These are phyloP conservation scores for Golovinomyces cichoracearum DNA, from an alignment of 2,329 filamentous ascomycete genomes.

Conservation along the genomic window DNA sequence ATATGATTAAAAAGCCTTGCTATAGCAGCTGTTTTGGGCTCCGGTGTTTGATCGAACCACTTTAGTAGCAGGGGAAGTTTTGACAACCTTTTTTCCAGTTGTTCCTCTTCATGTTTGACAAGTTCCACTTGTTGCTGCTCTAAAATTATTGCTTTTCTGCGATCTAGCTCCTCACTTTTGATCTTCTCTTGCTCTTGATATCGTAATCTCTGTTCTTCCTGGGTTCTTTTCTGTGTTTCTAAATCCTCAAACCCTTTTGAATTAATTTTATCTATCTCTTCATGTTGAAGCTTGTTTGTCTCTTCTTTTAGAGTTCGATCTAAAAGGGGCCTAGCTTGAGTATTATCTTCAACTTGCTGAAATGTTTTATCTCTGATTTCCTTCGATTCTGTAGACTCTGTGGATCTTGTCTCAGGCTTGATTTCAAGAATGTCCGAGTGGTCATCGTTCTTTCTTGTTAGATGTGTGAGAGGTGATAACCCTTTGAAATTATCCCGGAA, in stretches of 20 bases:
- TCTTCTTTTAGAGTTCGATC: neutral
- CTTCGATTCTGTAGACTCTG: neutral
- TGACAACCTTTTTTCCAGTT: conserved; percentile 27
- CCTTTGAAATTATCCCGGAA: no score
- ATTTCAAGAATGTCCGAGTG: neutral
- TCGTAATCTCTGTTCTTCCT: conserved; percentile 16
- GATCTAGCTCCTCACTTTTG: conserved; percentile 18
- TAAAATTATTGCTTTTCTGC: conserved; percentile 10
- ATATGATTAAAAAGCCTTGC: conserved; percentile 30
- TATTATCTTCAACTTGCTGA: neutral
- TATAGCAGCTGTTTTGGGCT: conserved; percentile 25
- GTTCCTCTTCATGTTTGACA: conserved; percentile 24
- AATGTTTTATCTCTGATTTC: neutral
- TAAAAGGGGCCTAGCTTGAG: neutral
- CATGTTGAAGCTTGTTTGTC: neutral
- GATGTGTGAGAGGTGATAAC: no score
- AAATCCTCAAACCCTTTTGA: neutral
- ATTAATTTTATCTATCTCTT: neutral
- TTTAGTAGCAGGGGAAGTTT: conserved; percentile 33
- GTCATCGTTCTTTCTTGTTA: neutral
- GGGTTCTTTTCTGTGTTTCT: neutral
- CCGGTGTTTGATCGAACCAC: conserved; percentile 29
- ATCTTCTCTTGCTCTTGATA: conserved; percentile 14
- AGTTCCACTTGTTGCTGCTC: conserved; percentile 24
- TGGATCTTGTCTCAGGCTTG: neutral